Evolutionary conservation across 1,139 yeast species (phyloP).

Genomic region (Geotrichum cucujoidarum): DNA sequence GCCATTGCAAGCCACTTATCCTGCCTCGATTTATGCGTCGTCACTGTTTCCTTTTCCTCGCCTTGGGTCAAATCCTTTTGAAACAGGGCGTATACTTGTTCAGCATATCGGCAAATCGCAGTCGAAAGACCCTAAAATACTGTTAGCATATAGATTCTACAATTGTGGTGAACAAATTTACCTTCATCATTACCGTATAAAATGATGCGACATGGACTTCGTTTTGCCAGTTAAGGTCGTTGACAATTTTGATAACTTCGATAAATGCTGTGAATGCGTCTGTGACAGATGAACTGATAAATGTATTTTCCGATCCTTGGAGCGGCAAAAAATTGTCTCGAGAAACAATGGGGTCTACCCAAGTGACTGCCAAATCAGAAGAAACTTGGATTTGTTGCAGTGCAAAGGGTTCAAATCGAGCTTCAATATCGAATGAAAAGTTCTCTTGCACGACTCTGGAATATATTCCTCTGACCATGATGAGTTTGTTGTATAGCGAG

Average conservation of each 20-base stretch:
- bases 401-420: slow-evolving; percentile 54
- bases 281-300: slow-evolving; percentile 53
- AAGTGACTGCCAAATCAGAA: slow-evolving; percentile 44
- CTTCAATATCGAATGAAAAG: slow-evolving; percentile 57
- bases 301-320: slow-evolving; percentile 40
- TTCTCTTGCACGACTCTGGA: slow-evolving; percentile 44
- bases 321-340: slow-evolving; percentile 52
- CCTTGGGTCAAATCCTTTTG: slow-evolving; percentile 45
- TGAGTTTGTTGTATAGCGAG: slow-evolving; percentile 53
- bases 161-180: slow-evolving; percentile 1
- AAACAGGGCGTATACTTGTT: slow-evolving; percentile 44
- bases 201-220: slow-evolving; percentile 56
- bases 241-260: slow-evolving; percentile 52
- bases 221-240: slow-evolving; percentile 58
- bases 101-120: slow-evolving; percentile 53
- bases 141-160: slow-evolving; percentile 3
- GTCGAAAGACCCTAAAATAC: slow-evolving; percentile 47
- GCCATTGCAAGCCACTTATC: slow-evolving; percentile 41
- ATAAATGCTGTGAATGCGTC: slow-evolving; percentile 64
- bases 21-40: slow-evolving; percentile 29
- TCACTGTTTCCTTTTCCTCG: slow-evolving; percentile 31
- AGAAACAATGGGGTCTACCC: slow-evolving; percentile 52
- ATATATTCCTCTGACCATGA: slow-evolving; percentile 52
- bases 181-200: slow-evolving; percentile 52
- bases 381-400: slow-evolving; percentile 54